Evolutionary conservation across 768 basidiomycete genomes (phyloP).

Genomic region (Pleurotus tuber-regium): DNA sequence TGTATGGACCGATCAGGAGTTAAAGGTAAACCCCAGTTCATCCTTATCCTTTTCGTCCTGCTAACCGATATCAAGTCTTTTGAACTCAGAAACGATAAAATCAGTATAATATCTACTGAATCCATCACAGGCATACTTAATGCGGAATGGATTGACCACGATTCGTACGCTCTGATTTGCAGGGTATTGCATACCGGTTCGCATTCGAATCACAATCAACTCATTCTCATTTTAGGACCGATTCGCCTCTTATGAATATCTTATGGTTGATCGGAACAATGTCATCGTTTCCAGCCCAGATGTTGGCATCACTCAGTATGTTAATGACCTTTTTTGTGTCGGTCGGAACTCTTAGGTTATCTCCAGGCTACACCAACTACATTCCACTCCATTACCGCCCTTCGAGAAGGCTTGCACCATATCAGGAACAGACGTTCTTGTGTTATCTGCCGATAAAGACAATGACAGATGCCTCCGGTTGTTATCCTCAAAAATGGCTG

Average conservation of each 20-base stretch:
- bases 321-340: not conserved
- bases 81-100: conserved; percentile 27
- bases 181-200: conserved; percentile 24
- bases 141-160: conserved; percentile 37
- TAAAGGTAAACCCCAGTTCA: conserved; percentile 31
- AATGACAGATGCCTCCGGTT: not conserved
- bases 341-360: conserved; percentile 13
- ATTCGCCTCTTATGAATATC: conserved; percentile 34
- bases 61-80: conserved; percentile 30
- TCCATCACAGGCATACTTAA: conserved; percentile 25
- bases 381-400: conserved; percentile 18
- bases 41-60: not conserved
- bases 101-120: conserved; percentile 28
- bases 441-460: not conserved
- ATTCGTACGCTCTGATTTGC: conserved; percentile 36
- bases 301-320: not conserved
- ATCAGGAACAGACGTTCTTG: not conserved
- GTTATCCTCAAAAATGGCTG: conserved; percentile 1
- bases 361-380: conserved; percentile 16
- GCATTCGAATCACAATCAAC: not conserved
- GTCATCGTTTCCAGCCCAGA: conserved; percentile 10
- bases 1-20: conserved; percentile 44
- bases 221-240: conserved; percentile 29
- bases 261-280: conserved; percentile 33
- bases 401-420: conserved; percentile 23